Percentiles rank a stretch among this genome's conserved stretches.
Conservation (phyloP, 768 basidiomycete species). For the Russula dissimulans region DNA sequence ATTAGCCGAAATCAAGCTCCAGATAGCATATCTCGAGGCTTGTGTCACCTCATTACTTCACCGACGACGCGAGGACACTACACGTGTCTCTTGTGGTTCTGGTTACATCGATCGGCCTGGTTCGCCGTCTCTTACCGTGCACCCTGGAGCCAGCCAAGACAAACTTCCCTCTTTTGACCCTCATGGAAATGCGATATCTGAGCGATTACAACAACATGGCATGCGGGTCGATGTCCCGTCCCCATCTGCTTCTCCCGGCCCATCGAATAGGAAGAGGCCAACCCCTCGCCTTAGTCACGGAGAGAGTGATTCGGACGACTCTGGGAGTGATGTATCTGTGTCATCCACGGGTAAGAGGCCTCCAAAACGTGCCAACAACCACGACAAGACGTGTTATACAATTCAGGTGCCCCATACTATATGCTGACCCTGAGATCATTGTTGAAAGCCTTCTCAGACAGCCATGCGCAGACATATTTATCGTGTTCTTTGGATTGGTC, state of each 20-base stretch:
- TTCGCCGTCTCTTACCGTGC: not conserved
- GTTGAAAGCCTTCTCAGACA: slow-evolving; percentile 35
- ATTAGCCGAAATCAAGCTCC: slow-evolving; percentile 45
- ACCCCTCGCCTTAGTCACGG: not conserved
- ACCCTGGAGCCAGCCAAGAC: not conserved
- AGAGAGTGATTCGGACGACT: slow-evolving; percentile 19
- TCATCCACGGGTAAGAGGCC: slow-evolving; percentile 26
- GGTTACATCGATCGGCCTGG: not conserved
- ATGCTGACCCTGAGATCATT: not conserved
- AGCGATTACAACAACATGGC: not conserved
- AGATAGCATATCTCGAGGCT: slow-evolving; percentile 39
- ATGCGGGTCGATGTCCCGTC: slow-evolving; percentile 27
- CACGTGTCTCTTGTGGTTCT: not conserved
- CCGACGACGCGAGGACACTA: not conserved
- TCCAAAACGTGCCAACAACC: slow-evolving; percentile 44
- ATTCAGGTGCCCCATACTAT: slow-evolving; percentile 42
- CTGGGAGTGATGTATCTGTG: slow-evolving; percentile 31
- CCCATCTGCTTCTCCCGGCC: slow-evolving; percentile 25
- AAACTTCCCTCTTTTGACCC: not conserved
- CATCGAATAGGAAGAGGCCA: slow-evolving; percentile 26
- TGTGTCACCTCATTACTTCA: slow-evolving; percentile 25
- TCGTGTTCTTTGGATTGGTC: slow-evolving; percentile 45
- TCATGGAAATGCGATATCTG: not conserved
- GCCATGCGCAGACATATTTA: slow-evolving; percentile 64
- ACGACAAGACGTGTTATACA: slow-evolving; percentile 56